These are phyloP conservation scores for Penicillium waksmanii DNA, from an alignment of 495 filamentous ascomycete species.

Conservation along the genomic window DNA sequence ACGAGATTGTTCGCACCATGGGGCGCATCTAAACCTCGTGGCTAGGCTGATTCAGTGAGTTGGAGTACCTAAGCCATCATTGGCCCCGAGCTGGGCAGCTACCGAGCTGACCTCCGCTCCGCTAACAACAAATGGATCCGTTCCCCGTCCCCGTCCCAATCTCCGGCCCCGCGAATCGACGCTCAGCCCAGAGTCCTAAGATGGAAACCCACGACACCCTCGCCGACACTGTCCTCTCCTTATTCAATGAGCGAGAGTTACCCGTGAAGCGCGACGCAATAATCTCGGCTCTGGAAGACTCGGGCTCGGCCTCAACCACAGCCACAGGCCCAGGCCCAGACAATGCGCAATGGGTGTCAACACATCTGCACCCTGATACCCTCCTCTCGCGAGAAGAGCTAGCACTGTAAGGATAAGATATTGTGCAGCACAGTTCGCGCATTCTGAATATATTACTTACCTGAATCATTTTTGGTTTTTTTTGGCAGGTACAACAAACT, in stretches of 20 bases:
- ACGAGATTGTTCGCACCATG: too few relatives aligned
- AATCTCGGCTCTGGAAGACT: constrained; percentile 32
- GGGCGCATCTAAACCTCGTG: too few relatives aligned
- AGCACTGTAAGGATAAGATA: constrained; percentile 29
- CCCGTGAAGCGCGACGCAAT: constrained; percentile 32
- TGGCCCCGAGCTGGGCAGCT: too few relatives aligned
- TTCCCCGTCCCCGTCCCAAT: constrained; percentile 6
- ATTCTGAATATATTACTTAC: too few relatives aligned
- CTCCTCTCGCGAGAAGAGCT: constrained; percentile 49
- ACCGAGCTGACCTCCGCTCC: too few relatives aligned
- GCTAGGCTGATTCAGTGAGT: too few relatives aligned
- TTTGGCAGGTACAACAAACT: constrained; percentile 40
- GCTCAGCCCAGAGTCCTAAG: constrained; percentile 2
- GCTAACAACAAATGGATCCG: background rate
- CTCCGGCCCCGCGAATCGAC: constrained; percentile 1
- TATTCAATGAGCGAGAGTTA: constrained; percentile 37
- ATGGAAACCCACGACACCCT: constrained; percentile 13
- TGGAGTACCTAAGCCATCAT: too few relatives aligned
- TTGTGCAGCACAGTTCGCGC: background rate
- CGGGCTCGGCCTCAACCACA: background rate
- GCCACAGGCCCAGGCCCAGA: constrained; percentile 6
- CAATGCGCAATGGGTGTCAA: constrained; percentile 40
- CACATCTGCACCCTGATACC: constrained; percentile 37
- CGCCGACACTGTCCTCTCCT: constrained; percentile 14
- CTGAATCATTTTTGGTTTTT: too few relatives aligned